Evolutionary conservation across 352 stramenopile genomes (phyloP).

Genomic region (Phytopythium boreale): DNA sequence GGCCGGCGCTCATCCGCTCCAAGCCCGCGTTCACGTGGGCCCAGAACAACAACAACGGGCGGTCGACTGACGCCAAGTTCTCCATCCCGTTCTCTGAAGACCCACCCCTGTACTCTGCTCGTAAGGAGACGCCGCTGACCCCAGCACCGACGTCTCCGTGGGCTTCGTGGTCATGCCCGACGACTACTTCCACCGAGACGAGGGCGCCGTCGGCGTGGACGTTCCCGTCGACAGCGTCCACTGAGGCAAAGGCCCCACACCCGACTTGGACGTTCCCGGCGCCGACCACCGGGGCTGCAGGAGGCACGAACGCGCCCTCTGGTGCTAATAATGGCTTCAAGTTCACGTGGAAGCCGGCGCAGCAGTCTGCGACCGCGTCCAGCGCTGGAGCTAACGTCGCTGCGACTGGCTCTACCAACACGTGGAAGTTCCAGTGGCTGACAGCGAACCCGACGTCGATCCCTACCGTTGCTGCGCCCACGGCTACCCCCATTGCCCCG

Average conservation of each 20-base stretch:
- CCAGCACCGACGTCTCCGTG: background rate
- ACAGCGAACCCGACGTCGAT: background rate
- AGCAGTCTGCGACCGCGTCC: background rate
- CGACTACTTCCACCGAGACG: background rate
- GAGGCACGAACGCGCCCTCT: background rate
- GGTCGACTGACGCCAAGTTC: too few species aligned
- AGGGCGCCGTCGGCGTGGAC: background rate
- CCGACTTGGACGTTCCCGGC: background rate
- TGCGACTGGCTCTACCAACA: background rate
- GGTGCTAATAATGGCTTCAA: background rate
- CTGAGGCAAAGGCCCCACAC: background rate
- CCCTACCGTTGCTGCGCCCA: background rate
- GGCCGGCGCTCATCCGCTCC: background rate
- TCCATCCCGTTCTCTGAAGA: too few species aligned
- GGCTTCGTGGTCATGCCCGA: background rate
- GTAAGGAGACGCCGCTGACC: too few species aligned
- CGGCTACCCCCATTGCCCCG: too few species aligned
- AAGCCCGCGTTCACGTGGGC: background rate
- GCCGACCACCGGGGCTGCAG: background rate
- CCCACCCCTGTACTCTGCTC: too few species aligned
- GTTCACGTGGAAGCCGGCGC: constrained; percentile 4
- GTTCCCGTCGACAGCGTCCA: background rate
- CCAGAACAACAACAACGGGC: background rate
- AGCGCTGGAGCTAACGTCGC: background rate
- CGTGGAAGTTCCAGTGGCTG: background rate